Conservation (phyloP, 1,284 basidiomycete genomes). For the Coriolopsis trogii region DNA sequence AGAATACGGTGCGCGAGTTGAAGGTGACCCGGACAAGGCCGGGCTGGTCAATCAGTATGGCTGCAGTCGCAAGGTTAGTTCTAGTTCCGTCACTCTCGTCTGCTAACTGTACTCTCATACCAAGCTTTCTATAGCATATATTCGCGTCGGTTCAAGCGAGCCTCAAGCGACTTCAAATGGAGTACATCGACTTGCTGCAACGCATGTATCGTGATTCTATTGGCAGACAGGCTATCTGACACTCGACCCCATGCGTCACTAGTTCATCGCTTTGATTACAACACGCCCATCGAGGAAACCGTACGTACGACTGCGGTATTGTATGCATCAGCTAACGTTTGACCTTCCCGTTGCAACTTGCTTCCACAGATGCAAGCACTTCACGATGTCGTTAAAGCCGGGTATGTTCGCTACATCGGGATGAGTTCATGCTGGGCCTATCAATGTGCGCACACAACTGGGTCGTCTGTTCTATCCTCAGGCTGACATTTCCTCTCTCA, state of each 20-base stretch:
- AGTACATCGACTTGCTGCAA: slow-evolving; percentile 45
- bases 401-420: slow-evolving; percentile 40
- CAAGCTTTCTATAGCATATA: slow-evolving; percentile 36
- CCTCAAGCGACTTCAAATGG: slow-evolving; percentile 41
- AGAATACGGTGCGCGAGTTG: background rate
- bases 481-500: background rate
- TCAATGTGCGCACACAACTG: slow-evolving; percentile 40
- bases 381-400: slow-evolving; percentile 38
- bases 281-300: slow-evolving; percentile 28
- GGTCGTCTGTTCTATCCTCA: slow-evolving; percentile 22
- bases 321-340: background rate
- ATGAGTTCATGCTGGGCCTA: slow-evolving; percentile 40
- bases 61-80: slow-evolving; percentile 27
- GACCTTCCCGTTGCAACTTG: background rate
- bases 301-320: slow-evolving; percentile 24
- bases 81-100: background rate
- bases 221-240: background rate
- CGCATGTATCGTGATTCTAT: background rate
- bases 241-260: background rate
- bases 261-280: slow-evolving; percentile 23
- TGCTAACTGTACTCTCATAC: too few relatives aligned
- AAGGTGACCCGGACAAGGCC: slow-evolving; percentile 10
- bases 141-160: slow-evolving; percentile 44
- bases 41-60: slow-evolving; percentile 28
- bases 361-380: slow-evolving; percentile 33